A percentile compares a stretch with the other conserved stretches of the same genome.
These are phyloP conservation scores for Musa beccarii DNA, from an alignment of 176 grass and related monocot species.

Conservation along the genomic window DNA sequence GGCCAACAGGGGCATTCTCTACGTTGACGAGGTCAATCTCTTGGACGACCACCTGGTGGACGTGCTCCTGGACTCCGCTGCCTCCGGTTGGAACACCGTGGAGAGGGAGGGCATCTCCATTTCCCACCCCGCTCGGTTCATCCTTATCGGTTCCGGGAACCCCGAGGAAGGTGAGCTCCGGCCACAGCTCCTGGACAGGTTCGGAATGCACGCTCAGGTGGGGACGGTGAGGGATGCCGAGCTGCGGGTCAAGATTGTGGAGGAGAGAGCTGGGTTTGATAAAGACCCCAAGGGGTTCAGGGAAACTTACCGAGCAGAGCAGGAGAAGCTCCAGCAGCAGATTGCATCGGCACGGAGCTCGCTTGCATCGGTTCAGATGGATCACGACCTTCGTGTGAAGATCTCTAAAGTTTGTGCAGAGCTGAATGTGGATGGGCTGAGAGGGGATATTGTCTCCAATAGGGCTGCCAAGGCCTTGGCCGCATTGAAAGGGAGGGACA, in stretches of 20 bases:
- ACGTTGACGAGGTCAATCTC: slow-evolving; percentile 93
- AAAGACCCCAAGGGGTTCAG: slow-evolving; percentile 73
- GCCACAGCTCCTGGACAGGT: slow-evolving; percentile 87
- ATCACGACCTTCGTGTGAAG: slow-evolving; percentile 89
- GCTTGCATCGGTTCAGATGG: slow-evolving; percentile 56
- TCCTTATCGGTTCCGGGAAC: slow-evolving; percentile 93
- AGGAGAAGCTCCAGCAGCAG: slow-evolving; percentile 80
- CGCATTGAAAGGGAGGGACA: slow-evolving; percentile 80
- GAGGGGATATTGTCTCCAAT: slow-evolving; percentile 92
- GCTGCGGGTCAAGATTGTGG: slow-evolving; percentile 92
- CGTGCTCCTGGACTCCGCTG: slow-evolving; percentile 74
- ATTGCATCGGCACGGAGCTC: slow-evolving; percentile 54
- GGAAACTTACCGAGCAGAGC: slow-evolving; percentile 56
- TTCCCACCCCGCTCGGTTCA: slow-evolving; percentile 89
- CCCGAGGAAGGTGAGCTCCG: slow-evolving; percentile 92
- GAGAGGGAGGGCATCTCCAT: slow-evolving; percentile 99
- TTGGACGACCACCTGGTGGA: slow-evolving; percentile 92
- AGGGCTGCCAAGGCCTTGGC: slow-evolving; percentile 82
- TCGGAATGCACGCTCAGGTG: slow-evolving; percentile 95
- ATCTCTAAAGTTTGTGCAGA: slow-evolving; percentile 90
- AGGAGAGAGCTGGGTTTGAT: slow-evolving; percentile 79
- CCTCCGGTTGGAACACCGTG: slow-evolving; percentile 94
- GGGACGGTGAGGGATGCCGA: slow-evolving; percentile 80
- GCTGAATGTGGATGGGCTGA: slow-evolving; percentile 85
- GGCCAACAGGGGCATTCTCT: slow-evolving; percentile 93